These are phyloP conservation scores for Cerioporus squamosus DNA, from an alignment of 1,284 basidiomycete species.

Conservation along the genomic window DNA sequence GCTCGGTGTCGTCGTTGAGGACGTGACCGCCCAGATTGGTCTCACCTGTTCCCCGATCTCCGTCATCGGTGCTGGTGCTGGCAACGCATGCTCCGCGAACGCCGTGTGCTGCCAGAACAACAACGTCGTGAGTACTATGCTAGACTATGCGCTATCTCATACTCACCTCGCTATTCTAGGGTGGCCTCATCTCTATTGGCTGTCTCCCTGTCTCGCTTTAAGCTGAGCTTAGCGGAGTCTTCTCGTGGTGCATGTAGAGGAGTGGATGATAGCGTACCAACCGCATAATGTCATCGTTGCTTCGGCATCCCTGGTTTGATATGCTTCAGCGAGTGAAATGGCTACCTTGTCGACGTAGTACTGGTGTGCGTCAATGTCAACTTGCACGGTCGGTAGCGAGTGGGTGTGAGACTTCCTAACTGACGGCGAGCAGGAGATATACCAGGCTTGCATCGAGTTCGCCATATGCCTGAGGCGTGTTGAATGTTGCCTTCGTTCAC, in stretches of 20 bases:
- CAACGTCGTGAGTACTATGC: slow-evolving; percentile 19
- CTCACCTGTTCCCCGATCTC: slow-evolving; percentile 22
- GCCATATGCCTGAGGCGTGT: no score
- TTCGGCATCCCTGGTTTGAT: not conserved
- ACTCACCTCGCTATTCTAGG: slow-evolving; percentile 7
- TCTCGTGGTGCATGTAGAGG: no score
- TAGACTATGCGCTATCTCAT: not conserved
- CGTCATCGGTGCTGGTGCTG: slow-evolving; percentile 19
- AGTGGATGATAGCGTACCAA: not conserved
- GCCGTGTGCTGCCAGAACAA: slow-evolving; percentile 30
- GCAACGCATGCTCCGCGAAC: slow-evolving; percentile 13
- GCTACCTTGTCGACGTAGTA: no score
- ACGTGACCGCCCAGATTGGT: slow-evolving; percentile 13
- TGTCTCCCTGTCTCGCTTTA: slow-evolving; percentile 24
- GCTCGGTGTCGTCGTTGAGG: slow-evolving; percentile 19
- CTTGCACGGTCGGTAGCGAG: no score
- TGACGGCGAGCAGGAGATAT: no score
- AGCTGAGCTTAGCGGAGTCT: no score
- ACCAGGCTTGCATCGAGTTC: no score
- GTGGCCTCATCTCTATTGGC: slow-evolving; percentile 26
- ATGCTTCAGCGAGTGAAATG: not conserved
- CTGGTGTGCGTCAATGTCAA: no score
- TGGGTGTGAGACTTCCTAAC: no score
- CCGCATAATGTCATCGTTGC: slow-evolving; percentile 5
- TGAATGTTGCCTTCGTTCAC: no score